phyloP scores from a whole-genome alignment of 768 basidiomycete species.

The Boletus rubroflammeus region DNA sequence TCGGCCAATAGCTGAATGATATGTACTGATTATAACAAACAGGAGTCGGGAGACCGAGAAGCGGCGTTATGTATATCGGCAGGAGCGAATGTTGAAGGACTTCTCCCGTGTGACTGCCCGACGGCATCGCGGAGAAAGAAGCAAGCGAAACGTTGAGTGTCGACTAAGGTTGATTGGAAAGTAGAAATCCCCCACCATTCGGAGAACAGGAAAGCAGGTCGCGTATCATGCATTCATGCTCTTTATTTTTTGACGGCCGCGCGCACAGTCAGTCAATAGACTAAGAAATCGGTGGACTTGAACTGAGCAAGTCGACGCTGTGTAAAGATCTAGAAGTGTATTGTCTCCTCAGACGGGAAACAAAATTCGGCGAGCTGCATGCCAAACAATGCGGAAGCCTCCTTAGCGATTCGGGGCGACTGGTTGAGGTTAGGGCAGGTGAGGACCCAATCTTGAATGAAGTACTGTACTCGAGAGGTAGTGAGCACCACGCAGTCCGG shows the following conservation, averaged over 20 bases:
- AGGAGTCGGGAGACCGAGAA: neutral
- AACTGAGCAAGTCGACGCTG: neutral
- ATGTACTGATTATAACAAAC: neutral
- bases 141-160: neutral
- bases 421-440: neutral
- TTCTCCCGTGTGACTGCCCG: slow-evolving; percentile 2
- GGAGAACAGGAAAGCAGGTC: neutral
- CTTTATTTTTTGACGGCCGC: neutral
- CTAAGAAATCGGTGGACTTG: neutral
- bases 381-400: neutral
- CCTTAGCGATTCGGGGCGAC: slow-evolving; percentile 5
- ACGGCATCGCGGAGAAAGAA: slow-evolving; percentile 16
- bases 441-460: neutral
- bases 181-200: neutral
- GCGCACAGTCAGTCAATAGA: no score
- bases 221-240: neutral
- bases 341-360: neutral
- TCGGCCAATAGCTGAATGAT: neutral
- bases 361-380: neutral
- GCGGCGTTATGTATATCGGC: neutral
- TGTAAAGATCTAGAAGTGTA: neutral
- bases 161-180: neutral
- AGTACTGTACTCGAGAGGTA: no score
- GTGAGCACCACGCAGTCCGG: neutral
- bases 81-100: neutral